These are phyloP conservation scores for Lentinula detonsa DNA, from an alignment of 768 basidiomycete species.

Conservation along the genomic window DNA sequence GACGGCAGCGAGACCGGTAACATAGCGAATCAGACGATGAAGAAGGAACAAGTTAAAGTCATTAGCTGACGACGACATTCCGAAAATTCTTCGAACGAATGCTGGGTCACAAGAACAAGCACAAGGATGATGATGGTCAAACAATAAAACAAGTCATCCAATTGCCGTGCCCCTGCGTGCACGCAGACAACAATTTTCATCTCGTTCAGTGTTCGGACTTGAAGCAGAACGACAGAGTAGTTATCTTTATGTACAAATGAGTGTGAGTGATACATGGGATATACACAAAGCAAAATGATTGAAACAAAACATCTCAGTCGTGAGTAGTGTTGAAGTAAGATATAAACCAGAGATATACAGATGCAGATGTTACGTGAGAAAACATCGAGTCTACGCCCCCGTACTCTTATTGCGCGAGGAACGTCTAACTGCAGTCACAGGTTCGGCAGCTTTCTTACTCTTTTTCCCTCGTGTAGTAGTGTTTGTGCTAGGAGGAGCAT, in stretches of 20 bases:
- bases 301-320: background rate
- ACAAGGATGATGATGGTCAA: background rate
- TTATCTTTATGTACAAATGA: background rate
- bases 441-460: background rate
- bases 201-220: background rate
- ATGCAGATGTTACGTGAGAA: background rate
- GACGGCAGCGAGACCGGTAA: conserved; percentile 70
- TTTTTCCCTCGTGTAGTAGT: background rate
- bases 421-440: background rate
- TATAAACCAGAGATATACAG: background rate
- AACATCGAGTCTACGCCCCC: background rate
- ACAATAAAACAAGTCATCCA: background rate
- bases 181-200: background rate
- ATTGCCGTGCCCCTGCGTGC: background rate
- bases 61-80: background rate
- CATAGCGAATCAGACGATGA: conserved; percentile 64
- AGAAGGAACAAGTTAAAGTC: conserved; percentile 22
- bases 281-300: background rate
- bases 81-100: background rate
- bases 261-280: background rate
- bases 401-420: background rate
- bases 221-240: background rate
- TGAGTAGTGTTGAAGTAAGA: background rate
- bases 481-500: background rate
- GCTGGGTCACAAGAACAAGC: background rate